Evolutionary conservation across 768 basidiomycete genomes (phyloP), one percentile per base, ranked within the genome.

Genomic region (Termitomyces sp.): DNA sequence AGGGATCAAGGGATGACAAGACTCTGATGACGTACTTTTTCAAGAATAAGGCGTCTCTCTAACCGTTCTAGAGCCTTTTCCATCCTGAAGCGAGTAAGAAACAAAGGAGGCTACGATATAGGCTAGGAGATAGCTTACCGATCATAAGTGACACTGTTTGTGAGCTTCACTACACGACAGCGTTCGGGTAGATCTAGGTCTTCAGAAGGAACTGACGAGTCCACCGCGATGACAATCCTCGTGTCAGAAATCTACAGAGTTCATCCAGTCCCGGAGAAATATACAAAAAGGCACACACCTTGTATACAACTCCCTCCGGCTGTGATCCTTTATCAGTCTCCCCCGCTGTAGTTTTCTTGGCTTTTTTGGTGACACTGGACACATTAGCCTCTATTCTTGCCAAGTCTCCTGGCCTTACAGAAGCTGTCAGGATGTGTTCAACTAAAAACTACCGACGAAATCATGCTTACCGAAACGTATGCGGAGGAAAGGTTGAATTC

Each of bases 91-190:
- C 34, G 30, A 34, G 43, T 54, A 39, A 56, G 52, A 49, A 54
- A 53, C 12, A 11, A 21, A 21, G 45, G 12, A 17, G n/a, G 12
- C 17, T 40, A 1, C 9, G 43, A 41, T 11, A 19, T 28, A 25
- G 10, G 32, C 25, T 1, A 16, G 4, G 45, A 21, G 19, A 40
- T 5, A 28, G 32, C 59, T 42, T 67, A 84, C 90, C 94, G 80
- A 63, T 94, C 92, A 67, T 90, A 94, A 0, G 95, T 98, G 16
- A 91, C 85, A 54, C 86, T 93, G 63, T 98, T 98, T 12, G 94
- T 94, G 2, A 96, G 77, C 66, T 98, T 98, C 51, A 98, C 68
- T 50, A 94, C 73, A 17, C 91, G 79, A 70, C 93, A 91, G 49
- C 89, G 79, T 64, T 95, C 93, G 6, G 94, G 91, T 0, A 97